Evolutionary conservation across 1,284 basidiomycete genomes (phyloP).

Genomic region (Rhodotorula sp.): DNA sequence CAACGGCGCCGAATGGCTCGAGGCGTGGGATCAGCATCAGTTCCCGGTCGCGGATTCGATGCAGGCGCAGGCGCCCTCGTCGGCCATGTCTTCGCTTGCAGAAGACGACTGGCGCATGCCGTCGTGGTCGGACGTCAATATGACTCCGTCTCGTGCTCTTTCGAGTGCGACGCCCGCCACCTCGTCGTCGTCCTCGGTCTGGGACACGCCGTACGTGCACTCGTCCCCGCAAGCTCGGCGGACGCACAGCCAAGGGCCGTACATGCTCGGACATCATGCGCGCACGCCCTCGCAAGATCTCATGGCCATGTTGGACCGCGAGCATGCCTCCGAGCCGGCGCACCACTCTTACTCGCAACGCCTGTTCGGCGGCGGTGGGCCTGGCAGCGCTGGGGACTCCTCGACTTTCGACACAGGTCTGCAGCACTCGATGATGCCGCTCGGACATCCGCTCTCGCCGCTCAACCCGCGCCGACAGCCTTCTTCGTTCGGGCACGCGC

Average conservation of each 20-base stretch:
- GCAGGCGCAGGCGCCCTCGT: not conserved
- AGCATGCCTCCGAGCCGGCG: conserved; percentile 10
- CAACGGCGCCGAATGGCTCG: conserved; percentile 9
- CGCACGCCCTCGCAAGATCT: conserved; percentile 32
- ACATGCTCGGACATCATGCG: not conserved
- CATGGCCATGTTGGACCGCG: conserved; percentile 16
- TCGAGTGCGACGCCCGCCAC: conserved; percentile 1
- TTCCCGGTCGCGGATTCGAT: not conserved
- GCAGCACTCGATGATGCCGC: not conserved
- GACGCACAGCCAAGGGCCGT: not conserved
- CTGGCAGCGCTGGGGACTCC: not conserved
- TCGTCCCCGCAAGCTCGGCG: conserved; percentile 13
- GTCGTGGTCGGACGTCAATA: conserved; percentile 29
- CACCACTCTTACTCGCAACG: conserved; percentile 19
- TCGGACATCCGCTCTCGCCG: conserved; percentile 1
- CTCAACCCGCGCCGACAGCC: conserved; percentile 15
- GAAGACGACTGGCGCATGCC: conserved; percentile 2
- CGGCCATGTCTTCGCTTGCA: not conserved
- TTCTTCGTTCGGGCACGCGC: not conserved
- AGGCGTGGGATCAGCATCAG: conserved; percentile 1
- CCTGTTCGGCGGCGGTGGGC: conserved; percentile 11
- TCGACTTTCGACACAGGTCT: no score
- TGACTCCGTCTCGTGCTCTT: conserved; percentile 35
- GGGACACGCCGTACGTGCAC: conserved; percentile 20
- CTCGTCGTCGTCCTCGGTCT: conserved; percentile 1